Base-by-base conservation (phyloP, 148 eudicot genomes). In the Limonium bicolor region DNA sequence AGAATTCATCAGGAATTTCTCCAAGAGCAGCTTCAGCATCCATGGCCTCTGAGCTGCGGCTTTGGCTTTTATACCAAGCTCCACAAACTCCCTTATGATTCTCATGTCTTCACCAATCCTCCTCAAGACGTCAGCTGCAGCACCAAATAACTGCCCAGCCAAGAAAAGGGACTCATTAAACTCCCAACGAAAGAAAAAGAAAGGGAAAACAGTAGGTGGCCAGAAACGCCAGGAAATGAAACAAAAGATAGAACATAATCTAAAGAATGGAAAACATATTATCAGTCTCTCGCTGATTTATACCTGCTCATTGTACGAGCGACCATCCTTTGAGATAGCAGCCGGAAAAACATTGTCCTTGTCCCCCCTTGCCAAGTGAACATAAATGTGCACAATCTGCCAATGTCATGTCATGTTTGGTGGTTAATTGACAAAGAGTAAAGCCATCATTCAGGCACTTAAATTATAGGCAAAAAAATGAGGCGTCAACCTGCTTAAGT, bases 281-380 rank as follows among this genome's bases (percentile, higher is more conserved):
- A n/a, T n/a, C n/a, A n/a, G n/a, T n/a, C n/a, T n/a, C n/a, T n/a
- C n/a, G n/a, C n/a, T n/a, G n/a, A n/a, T n/a, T n/a, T n/a, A n/a
- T n/a, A 90, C 99, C 93, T 85, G 88, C 32, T 85, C 94, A 51
- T 73, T 90, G 67, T 90, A 90, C 34, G 99, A 90, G 13, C 99
- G 77, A 44, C 95, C 95, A 67, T 90, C 99, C 72, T 46, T 90
- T 41, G 74, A 75, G 40, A 90, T 90, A 41, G 99, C 95, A 27
- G 85, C 63, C 5, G 99, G 76, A 40, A 90, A 90, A 43, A 81
- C 80, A 50, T 71, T 81, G 8, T 67, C 70, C 50, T 55, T 63
- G 54, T 90, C 99, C 46, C 99, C 95, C 63, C 80, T 77, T 38
- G 95, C 94, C 32, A 90, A 74, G 64, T 85, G 80, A 39, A 90